Base-by-base conservation (phyloP, 805 yeast genomes). In the Lipomyces kockii region DNA sequence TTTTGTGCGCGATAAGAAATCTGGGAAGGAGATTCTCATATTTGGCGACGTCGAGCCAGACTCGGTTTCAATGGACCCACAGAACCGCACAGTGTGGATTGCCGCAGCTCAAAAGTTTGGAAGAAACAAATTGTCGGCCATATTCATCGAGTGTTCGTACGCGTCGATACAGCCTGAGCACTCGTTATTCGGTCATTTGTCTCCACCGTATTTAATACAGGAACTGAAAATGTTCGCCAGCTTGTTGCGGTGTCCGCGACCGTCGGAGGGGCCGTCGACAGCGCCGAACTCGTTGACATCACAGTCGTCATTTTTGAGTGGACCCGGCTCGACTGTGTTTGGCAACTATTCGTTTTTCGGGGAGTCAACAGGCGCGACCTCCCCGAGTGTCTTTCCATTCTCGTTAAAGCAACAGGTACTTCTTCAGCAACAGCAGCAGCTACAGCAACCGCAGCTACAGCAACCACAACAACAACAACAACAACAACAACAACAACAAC, bases 11-110 rank as follows among this genome's bases (percentile, higher is more conserved):
- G 81, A 83, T 57, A 73, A 59, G 2, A 34, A 43, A 0, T 71
- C 81, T 0, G 73, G 78, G 12, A 71, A 80, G 8, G 79, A 80
- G 27, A 60, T 92, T 2, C 76, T 92, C 8, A 76, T 89, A 2
- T 91, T 92, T 82, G 98, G 98, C 0, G 98, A 92, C 75, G 85
- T 91, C 46, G 97, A 92, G 75, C 83, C 89, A 59, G 97, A 91
- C 75, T 52, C 73, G 4, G 75, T 80, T 0, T 84, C 90, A 9
- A 72, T 77, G 7, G 66, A 76, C 34, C 72, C 80, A 32, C 74
- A 75, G 39, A 83, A 85, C 55, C 61, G 67, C 8, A 61, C 67
- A 0, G 83, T 91, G 2, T 91, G 97, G 97, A 62, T 75, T 2
- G 71, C 76, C 22, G 79, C 90, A 2, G 84, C 89, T 0, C 82